Evolutionary conservation across 208 protist genomes (phyloP).

Genomic region (Trypanosoma scelopori): DNA sequence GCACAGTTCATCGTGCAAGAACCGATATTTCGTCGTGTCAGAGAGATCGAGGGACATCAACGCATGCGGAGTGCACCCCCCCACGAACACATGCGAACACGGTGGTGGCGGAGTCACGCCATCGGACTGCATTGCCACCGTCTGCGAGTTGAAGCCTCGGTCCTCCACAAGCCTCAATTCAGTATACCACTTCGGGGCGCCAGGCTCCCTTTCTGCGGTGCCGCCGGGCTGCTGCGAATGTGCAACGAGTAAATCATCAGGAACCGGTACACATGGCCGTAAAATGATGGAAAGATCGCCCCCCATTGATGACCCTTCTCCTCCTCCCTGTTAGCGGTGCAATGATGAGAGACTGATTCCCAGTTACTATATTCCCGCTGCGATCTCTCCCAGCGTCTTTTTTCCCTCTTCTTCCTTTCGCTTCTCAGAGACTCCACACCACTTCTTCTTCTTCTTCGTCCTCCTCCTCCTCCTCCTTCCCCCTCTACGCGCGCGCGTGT

Average conservation of each 20-base stretch:
- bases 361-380: no score
- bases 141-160: slow-evolving; percentile 12
- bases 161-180: slow-evolving; percentile 37
- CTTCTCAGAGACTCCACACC: no score
- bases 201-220: background rate
- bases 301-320: no score
- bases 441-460: no score
- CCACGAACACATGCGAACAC: slow-evolving; percentile 2
- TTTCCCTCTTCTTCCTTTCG: no score
- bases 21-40: background rate
- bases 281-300: slow-evolving; percentile 49
- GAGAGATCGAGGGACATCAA: slow-evolving; percentile 6
- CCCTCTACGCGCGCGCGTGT: no score
- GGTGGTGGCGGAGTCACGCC: background rate
- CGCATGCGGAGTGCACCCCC: slow-evolving; percentile 10
- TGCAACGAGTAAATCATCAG: slow-evolving; percentile 14
- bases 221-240: background rate
- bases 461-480: no score
- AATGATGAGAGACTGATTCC: no score
- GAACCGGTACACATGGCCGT: slow-evolving; percentile 33
- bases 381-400: no score
- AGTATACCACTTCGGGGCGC: slow-evolving; percentile 18
- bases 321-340: no score
- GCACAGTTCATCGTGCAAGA: slow-evolving; percentile 11
- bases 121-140: background rate